Evolutionary conservation across 306 rosid species (phyloP).

Genomic region (Fragaria vesca): DNA sequence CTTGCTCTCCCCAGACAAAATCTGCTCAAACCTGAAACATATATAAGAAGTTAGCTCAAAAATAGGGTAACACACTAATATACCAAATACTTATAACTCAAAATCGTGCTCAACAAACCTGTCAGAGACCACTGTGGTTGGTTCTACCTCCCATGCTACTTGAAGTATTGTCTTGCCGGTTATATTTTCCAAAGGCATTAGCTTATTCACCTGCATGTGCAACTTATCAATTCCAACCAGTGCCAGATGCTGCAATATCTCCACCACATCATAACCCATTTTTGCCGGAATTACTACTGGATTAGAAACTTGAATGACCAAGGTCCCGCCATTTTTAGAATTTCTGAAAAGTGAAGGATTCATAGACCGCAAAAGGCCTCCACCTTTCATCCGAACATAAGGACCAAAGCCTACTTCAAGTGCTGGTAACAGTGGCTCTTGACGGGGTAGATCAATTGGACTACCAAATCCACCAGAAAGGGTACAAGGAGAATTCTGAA

Average conservation of each 20-base stretch:
- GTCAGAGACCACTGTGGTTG: slow-evolving; percentile 10
- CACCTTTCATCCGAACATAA: slow-evolving; percentile 43
- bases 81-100: slow-evolving; percentile 6
- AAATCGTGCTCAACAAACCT: slow-evolving; percentile 48
- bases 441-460: slow-evolving; percentile 63
- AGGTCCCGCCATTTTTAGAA: slow-evolving; percentile 52
- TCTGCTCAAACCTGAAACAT: slow-evolving; percentile 44
- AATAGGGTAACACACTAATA: neutral
- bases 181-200: slow-evolving; percentile 64
- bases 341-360: slow-evolving; percentile 53
- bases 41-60: slow-evolving; percentile 20
- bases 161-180: slow-evolving; percentile 64
- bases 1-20: slow-evolving; percentile 21
- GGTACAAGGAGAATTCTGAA: slow-evolving; percentile 44
- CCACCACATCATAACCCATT: slow-evolving; percentile 64
- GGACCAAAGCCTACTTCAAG: slow-evolving; percentile 70
- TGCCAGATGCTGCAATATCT: slow-evolving; percentile 56
- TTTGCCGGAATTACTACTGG: slow-evolving; percentile 58
- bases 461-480: slow-evolving; percentile 81
- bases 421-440: slow-evolving; percentile 55
- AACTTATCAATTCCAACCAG: slow-evolving; percentile 50
- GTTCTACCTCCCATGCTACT: slow-evolving; percentile 27
- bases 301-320: slow-evolving; percentile 65
- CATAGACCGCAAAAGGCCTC: slow-evolving; percentile 72
- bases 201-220: slow-evolving; percentile 28